Evolutionary conservation across 2,329 filamentous ascomycete genomes (phyloP), one percentile per base, ranked within the genome.

Genomic region (Exophiala oligosperma): DNA sequence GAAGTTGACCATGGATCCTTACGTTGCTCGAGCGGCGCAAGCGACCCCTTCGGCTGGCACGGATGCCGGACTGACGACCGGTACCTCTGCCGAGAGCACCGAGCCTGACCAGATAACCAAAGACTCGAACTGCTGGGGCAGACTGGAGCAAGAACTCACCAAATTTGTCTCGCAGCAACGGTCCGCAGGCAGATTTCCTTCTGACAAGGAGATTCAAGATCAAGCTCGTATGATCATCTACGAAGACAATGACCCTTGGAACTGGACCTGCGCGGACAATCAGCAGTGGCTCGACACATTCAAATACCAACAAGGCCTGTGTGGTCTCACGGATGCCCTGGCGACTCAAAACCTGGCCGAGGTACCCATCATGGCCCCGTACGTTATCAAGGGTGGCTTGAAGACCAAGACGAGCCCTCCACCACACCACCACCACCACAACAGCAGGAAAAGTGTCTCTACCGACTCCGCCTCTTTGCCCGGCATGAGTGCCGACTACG

Each of bases 211-310:
- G 41, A 51, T 72, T 28, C 70, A 71, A 57, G 61, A 65, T n/a
- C 65, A 71, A 49, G 70, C 69, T 14, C 60, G 70, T 17, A 54
- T 59, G 38, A 67, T 69, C 24, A 65, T 71, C n/a, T 72, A 68
- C 52, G 68, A 67, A 38, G 67, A 62, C 49, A 65, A 68, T 47
- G 69, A 72, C 57, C 67, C 69, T 2, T 71, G 70, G 70, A 69
- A 71, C 53, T 70, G 77, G 66, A 79, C 77, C 3, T 75, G 75
- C 55, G 77, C 77, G 6, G 77, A 79, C 61, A 78, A 78, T 50
- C 67, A 73, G n/a, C 66, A 73, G 8, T 79, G 77, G 77, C 68
- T 79, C 9, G 72, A 72, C 55, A 66, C 77, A 26, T 64, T 79
- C 52, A 79, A 79, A 63, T 73, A 73, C 8, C 73, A 77, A 58